Base-by-base conservation (phyloP, 2,329 filamentous ascomycete species). In the Fusarium robinianum region DNA sequence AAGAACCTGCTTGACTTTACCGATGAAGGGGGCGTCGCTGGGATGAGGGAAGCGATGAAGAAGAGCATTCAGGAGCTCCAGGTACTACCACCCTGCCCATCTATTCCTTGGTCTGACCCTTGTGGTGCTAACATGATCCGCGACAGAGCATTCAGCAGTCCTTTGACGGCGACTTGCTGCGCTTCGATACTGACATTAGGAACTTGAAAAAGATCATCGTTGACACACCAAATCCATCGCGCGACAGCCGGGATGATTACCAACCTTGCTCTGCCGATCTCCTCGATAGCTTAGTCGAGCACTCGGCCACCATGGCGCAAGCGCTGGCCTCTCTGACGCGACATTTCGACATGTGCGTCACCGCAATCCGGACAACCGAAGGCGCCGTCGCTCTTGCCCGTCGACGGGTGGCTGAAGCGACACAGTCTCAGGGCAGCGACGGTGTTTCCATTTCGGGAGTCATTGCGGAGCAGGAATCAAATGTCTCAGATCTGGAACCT, bases 311-410 rank as follows among this genome's bases (percentile, higher is more conserved):
- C 58, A 92, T 95, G 83, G 92, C 91, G 5, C 78, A 85, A 44
- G 78, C 90, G 5, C 79, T 97, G 2, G 81, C 89, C 43, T 90
- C 87, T 1, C 74, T 97, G 4, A 90, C 90, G 6, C 81, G 80
- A 17, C 92, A 97, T 69, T 96, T 96, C 64, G 92, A 97, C 66
- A 81, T 95, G 53, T 96, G 92, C 66, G 88, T 95, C 10, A 92
- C 86, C 1, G 92, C 92, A 1, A 85, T 96, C 29, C 88, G 90
- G 47, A 90, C 92, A 36, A 96, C 91, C 3, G 90, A 96, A 70
- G 87, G 87, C 19, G 87, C 85, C 5, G 83, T 83, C 9, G 85
- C 83, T 5, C 74, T 84, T 31, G 86, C 85, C 5, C 80, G 84
- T 8, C 78, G 80, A 36, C 85, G 82, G 52, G 85, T 83, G 0